These are phyloP conservation scores for Lyophyllum decastes DNA, from an alignment of 768 basidiomycete genomes.

Conservation along the genomic window DNA sequence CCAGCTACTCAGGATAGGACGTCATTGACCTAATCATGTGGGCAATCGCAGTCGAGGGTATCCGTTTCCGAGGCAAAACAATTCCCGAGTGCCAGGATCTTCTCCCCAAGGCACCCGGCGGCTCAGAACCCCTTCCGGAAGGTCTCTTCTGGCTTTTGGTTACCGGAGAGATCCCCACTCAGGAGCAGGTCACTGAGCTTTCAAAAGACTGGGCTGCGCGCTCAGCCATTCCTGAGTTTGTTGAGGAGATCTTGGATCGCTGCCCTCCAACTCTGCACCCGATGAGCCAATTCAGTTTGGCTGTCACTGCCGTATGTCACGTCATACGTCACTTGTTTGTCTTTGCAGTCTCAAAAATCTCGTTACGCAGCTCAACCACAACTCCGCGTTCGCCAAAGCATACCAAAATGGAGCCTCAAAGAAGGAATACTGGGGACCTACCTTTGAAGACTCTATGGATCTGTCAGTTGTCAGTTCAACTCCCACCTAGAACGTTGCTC, in stretches of 20 bases:
- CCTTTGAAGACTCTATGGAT: slow-evolving; percentile 89
- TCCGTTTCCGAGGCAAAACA: slow-evolving; percentile 96
- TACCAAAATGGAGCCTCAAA: slow-evolving; percentile 92
- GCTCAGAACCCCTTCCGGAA: slow-evolving; percentile 90
- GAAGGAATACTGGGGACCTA: slow-evolving; percentile 96
- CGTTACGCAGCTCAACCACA: slow-evolving; percentile 74
- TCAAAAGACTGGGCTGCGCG: slow-evolving; percentile 96
- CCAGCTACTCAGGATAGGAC: neutral
- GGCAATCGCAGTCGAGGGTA: slow-evolving; percentile 76
- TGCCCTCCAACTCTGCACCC: slow-evolving; percentile 94
- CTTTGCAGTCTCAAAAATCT: neutral
- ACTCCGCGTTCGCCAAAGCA: slow-evolving; percentile 94
- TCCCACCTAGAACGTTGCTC: neutral
- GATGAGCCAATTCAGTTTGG: slow-evolving; percentile 97
- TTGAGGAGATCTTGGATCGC: slow-evolving; percentile 95
- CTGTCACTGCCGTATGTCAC: slow-evolving; percentile 83
- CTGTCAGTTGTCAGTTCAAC: slow-evolving; percentile 44
- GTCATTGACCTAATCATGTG: slow-evolving; percentile 7
- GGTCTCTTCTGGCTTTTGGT: slow-evolving; percentile 94
- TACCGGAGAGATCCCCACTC: slow-evolving; percentile 92
- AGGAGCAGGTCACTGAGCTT: slow-evolving; percentile 83
- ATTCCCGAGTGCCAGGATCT: slow-evolving; percentile 87
- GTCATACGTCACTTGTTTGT: slow-evolving; percentile 22
- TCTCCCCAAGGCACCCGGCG: slow-evolving; percentile 88
- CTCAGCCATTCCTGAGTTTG: slow-evolving; percentile 86